These are phyloP conservation scores for Akebia trifoliata DNA, from an alignment of 164 flowering plant genomes.

Conservation along the genomic window DNA sequence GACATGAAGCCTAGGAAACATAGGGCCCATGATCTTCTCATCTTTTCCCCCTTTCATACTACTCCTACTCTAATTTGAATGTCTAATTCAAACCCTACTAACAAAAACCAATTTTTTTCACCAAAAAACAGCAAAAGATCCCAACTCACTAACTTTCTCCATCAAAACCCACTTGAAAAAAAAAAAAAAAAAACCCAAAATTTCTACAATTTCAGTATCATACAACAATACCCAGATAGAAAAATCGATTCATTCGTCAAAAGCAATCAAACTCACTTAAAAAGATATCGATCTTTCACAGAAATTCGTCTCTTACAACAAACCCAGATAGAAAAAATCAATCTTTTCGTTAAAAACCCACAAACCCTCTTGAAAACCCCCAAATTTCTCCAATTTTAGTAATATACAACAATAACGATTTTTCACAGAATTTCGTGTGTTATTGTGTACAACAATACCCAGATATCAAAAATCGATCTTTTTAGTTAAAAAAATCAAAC, in stretches of 20 bases:
- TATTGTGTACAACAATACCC: neutral
- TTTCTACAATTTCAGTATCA: neutral
- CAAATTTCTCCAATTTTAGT: neutral
- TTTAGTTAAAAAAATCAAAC: neutral
- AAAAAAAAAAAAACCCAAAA: neutral
- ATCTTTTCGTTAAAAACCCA: neutral
- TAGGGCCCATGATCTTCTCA: slow-evolving; percentile 43
- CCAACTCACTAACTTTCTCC: slow-evolving; percentile 3
- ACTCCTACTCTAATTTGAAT: neutral
- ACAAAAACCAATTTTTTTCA: slow-evolving; percentile 4
- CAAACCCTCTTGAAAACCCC: neutral
- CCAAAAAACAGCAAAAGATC: slow-evolving; percentile 9
- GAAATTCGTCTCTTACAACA: neutral
- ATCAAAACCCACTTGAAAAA: slow-evolving; percentile 5
- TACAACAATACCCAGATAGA: slow-evolving; percentile 10
- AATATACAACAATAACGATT: too few relatives aligned
- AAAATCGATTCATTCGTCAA: slow-evolving; percentile 7
- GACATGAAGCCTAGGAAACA: slow-evolving; percentile 86
- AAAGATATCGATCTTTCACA: too few relatives aligned
- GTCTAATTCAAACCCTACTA: slow-evolving; percentile 7
- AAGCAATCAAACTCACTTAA: too few relatives aligned
- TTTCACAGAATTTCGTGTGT: too few relatives aligned
- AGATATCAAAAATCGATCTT: neutral
- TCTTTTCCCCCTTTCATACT: slow-evolving; percentile 52
- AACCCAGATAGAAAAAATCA: slow-evolving; percentile 9